Percentiles rank a stretch among this genome's conserved stretches.
These are phyloP conservation scores for Macrocybe gigantea DNA, from an alignment of 768 basidiomycete genomes.

Conservation along the genomic window DNA sequence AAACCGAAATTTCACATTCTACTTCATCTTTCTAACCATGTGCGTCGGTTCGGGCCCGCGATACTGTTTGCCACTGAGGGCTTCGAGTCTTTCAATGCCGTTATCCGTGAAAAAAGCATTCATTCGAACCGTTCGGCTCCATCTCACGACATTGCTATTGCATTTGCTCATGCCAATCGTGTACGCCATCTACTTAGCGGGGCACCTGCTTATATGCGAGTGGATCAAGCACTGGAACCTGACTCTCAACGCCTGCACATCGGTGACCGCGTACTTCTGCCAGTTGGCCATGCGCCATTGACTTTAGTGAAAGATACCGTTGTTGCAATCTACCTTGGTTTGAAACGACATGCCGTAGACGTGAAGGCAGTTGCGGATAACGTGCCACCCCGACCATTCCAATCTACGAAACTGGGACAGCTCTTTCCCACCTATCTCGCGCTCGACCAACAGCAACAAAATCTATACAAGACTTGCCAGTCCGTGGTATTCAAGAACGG, in stretches of 20 bases:
- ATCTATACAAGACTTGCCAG: too few species aligned
- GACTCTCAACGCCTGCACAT: background rate
- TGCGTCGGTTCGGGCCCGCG: constrained; percentile 33
- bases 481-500: too few species aligned
- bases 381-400: too few species aligned
- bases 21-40: constrained; percentile 28
- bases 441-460: too few species aligned
- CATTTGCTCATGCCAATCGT: constrained; percentile 18
- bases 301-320: too few species aligned
- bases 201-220: constrained; percentile 1
- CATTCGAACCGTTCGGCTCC: constrained; percentile 29
- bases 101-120: constrained; percentile 25
- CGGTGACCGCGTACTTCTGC: background rate
- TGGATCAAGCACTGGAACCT: background rate
- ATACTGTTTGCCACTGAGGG: constrained; percentile 37
- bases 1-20: constrained; percentile 41
- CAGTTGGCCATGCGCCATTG: background rate
- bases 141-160: constrained; percentile 21
- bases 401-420: too few species aligned
- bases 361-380: too few species aligned
- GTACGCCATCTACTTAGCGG: constrained; percentile 21
- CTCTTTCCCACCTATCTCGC: too few species aligned
- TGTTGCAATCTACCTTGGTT: background rate
- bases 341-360: too few species aligned
- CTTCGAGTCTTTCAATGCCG: constrained; percentile 36